Evolutionary conservation across 345 rosid species (phyloP), one percentile per base, ranked within the genome.

Genomic region (Ricinus communis): DNA sequence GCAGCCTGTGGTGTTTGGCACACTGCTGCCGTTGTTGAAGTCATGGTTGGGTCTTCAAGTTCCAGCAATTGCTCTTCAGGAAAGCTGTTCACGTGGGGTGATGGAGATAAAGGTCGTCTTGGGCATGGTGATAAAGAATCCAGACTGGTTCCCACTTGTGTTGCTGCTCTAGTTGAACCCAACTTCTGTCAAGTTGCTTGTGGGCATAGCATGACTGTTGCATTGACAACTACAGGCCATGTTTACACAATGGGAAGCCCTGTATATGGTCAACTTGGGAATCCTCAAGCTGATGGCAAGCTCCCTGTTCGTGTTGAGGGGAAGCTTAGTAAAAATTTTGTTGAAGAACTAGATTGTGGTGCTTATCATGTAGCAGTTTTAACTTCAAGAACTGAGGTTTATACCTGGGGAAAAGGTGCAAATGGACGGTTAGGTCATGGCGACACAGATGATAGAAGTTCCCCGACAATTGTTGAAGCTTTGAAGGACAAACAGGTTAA

Each of bases 1-100:
- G 89, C 82, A 49, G 83, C 93, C 57, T 87, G 93, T 80, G 93
- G 96, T 72, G 86, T 86, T 53, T 90, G 96, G 96, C 96, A 90
- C 84, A 85, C 91, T 62, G 96, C 96, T 74, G 92, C 92, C 40
- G 65, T 87, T 70, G 88, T 84, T 38, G 80, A 74, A 73, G 82
- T 83, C 71, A 75, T 56, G 58, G 57, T 66, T 45, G 86, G 73
- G 46, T 68, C 64, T 41, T 73, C 81, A 5, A 47, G 71, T 49
- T 70, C 81, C 1, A 72, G 56, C 47, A 69, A 36, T 60, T 62
- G 64, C 43, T 80, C 84, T 54, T 72, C 77, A 8, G 89, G 87
- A 18, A 84, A 81, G 73, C 85, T 87, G 19, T 87, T 87, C 66
- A 87, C 92, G 8, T 85, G 92, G 92, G 92, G 92, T 28, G 78